phyloP scores from a whole-genome alignment of 371 early-diverging fungal genomes.

The Paramicrosporidium saccamoebae region DNA sequence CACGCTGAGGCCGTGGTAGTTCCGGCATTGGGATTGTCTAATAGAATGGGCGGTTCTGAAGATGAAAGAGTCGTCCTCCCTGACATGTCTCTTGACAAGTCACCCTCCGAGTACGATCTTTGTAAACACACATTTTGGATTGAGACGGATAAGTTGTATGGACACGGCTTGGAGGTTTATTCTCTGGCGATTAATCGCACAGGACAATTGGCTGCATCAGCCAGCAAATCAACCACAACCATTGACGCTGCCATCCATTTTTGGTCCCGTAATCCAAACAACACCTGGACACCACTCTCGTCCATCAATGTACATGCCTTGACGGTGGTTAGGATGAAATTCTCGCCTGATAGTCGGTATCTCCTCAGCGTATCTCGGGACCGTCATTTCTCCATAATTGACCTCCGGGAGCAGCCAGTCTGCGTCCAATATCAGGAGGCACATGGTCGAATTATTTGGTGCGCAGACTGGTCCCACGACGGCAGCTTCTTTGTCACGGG shows the following conservation, averaged over 20 bases:
- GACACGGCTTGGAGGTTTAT: constrained; percentile 65
- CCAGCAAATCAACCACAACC: constrained; percentile 21
- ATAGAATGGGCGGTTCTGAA: constrained; percentile 29
- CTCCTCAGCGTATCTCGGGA: constrained; percentile 60
- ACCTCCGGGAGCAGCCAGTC: constrained; percentile 11
- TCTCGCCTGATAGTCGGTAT: constrained; percentile 16
- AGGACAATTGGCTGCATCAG: constrained; percentile 34
- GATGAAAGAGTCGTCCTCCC: no score
- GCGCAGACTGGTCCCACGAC: constrained; percentile 40
- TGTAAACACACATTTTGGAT: constrained; percentile 81
- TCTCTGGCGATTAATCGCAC: constrained; percentile 28
- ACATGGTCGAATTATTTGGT: constrained; percentile 84
- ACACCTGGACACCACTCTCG: constrained; percentile 3
- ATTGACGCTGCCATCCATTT: constrained; percentile 5
- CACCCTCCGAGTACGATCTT: constrained; percentile 64
- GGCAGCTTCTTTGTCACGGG: constrained; percentile 48
- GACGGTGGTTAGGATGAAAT: constrained; percentile 45
- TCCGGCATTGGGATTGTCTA: constrained; percentile 73
- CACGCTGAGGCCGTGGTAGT: constrained; percentile 38
- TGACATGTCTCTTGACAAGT: neutral
- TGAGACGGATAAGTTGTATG: constrained; percentile 73
- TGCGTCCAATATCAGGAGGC: constrained; percentile 29
- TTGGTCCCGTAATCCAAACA: constrained; percentile 1
- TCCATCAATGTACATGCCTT: constrained; percentile 35
- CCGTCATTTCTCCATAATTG: constrained; percentile 8